Conservation (phyloP, 176 grass and related monocot species). For the Musa schizocarpa region DNA sequence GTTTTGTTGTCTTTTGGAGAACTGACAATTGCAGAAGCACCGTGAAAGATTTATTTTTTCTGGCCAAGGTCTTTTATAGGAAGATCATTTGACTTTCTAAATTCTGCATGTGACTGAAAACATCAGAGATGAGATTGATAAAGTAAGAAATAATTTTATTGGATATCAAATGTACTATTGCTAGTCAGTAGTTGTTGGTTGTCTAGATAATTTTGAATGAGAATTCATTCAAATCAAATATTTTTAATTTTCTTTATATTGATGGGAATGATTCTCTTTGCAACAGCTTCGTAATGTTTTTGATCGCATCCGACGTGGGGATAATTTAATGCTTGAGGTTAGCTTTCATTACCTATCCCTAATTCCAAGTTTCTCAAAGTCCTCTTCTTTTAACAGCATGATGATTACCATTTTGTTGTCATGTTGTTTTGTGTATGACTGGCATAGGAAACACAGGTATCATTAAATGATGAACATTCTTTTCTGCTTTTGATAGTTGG, state of each 20-base stretch:
- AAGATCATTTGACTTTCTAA: too few species aligned
- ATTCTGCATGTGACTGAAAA: too few species aligned
- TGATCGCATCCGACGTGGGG: neutral
- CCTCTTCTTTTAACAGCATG: neutral
- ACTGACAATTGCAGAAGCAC: too few species aligned
- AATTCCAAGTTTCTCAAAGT: neutral
- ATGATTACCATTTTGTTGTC: neutral
- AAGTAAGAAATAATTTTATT: too few species aligned
- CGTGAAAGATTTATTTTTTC: too few species aligned
- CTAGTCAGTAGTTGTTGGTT: too few species aligned
- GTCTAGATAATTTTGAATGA: neutral
- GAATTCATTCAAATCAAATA: neutral
- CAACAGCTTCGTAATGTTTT: slow-evolving; percentile 7
- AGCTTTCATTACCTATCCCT: neutral
- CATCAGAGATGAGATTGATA: too few species aligned
- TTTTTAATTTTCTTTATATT: neutral
- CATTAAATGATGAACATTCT: neutral
- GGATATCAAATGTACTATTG: too few species aligned
- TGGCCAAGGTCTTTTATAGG: too few species aligned
- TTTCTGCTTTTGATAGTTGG: neutral
- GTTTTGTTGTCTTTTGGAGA: too few species aligned
- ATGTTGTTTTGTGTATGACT: neutral
- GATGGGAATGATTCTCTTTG: neutral
- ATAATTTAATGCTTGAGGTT: slow-evolving; percentile 1
- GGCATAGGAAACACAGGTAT: neutral